phyloP scores from a whole-genome alignment of 2,329 filamentous ascomycete genomes.

The Penicillium frequentans region DNA sequence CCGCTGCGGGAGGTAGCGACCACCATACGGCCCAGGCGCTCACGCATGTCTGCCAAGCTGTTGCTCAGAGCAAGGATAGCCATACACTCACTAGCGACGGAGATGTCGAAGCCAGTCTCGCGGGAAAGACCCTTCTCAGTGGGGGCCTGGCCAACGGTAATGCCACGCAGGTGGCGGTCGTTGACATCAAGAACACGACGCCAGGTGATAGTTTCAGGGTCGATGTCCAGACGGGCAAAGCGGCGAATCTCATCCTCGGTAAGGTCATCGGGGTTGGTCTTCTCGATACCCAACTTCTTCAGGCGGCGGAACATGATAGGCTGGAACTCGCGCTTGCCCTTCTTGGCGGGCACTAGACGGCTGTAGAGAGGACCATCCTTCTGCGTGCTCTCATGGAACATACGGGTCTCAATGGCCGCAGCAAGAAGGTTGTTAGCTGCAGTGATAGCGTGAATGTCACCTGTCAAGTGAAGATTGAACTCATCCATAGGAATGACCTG shows the following conservation, averaged over 20 bases:
- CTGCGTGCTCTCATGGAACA: slow-evolving; percentile 96
- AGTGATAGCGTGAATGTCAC: slow-evolving; percentile 95
- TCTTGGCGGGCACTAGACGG: slow-evolving; percentile 84
- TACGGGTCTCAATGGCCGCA: slow-evolving; percentile 93
- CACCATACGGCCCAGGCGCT: slow-evolving; percentile 93
- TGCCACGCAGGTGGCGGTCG: slow-evolving; percentile 85
- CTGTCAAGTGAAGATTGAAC: slow-evolving; percentile 96
- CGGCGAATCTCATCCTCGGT: slow-evolving; percentile 83
- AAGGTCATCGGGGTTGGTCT: slow-evolving; percentile 88
- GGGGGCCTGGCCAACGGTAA: slow-evolving; percentile 82
- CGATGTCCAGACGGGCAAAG: slow-evolving; percentile 94
- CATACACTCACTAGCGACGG: slow-evolving; percentile 97
- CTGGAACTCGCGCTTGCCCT: slow-evolving; percentile 81
- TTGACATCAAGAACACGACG: slow-evolving; percentile 95
- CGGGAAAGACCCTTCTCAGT: slow-evolving; percentile 89
- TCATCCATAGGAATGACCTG: slow-evolving; percentile 99
- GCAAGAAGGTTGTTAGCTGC: slow-evolving; percentile 96
- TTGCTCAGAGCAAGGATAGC: slow-evolving; percentile 94
- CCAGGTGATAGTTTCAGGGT: slow-evolving; percentile 97
- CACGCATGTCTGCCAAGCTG: slow-evolving; percentile 81
- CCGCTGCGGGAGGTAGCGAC: slow-evolving; percentile 82
- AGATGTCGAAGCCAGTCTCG: slow-evolving; percentile 95
- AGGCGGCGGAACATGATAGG: slow-evolving; percentile 90
- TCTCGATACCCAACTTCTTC: slow-evolving; percentile 93
- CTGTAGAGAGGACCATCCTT: slow-evolving; percentile 86